A percentile compares a stretch with the other conserved stretches of the same genome.
Evolutionary conservation across 2,329 filamentous ascomycete genomes (phyloP).

Genomic region (Shiraia bambusicola): DNA sequence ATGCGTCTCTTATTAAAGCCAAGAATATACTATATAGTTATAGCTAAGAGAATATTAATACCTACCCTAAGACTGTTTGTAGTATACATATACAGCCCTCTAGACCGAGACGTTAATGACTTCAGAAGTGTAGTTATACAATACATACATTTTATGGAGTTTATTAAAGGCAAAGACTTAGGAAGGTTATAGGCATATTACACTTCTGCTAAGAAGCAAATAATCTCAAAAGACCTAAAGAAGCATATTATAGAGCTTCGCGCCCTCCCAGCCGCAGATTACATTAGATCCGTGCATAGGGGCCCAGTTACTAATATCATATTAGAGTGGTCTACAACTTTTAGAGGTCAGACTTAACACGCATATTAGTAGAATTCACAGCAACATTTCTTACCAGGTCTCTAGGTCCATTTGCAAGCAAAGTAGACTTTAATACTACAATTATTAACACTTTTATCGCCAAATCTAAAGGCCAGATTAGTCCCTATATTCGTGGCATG

Average conservation of each 20-base stretch:
- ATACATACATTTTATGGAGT: conserved; percentile 24
- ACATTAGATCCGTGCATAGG: conserved; percentile 18
- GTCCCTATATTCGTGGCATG: conserved; percentile 18
- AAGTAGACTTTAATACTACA: conserved; percentile 19
- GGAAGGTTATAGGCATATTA: conserved; percentile 14
- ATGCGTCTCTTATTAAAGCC: conserved; percentile 24
- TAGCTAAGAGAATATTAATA: conserved; percentile 20
- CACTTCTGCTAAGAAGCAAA: conserved; percentile 16
- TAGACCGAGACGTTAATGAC: conserved; percentile 13
- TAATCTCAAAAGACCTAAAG: conserved; percentile 16
- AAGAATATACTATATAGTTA: conserved; percentile 16
- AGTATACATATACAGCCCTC: conserved; percentile 18
- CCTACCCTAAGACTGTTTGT: conserved; percentile 18
- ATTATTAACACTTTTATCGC: conserved; percentile 13
- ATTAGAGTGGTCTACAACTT: conserved; percentile 22
- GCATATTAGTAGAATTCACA: background rate
- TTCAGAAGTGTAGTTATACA: conserved; percentile 13
- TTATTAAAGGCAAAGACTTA: conserved; percentile 16
- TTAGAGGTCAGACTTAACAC: conserved; percentile 10
- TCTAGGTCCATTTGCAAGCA: conserved; percentile 18
- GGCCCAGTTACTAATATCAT: conserved; percentile 24
- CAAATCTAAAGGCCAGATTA: conserved; percentile 16
- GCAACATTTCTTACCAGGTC: conserved; percentile 11
- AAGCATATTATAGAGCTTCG: conserved; percentile 19
- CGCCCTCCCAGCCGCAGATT: conserved; percentile 13